Evolutionary conservation across 2,329 filamentous ascomycete species (phyloP), one percentile per base, ranked within the genome.

Genomic region (Fusarium sp.): DNA sequence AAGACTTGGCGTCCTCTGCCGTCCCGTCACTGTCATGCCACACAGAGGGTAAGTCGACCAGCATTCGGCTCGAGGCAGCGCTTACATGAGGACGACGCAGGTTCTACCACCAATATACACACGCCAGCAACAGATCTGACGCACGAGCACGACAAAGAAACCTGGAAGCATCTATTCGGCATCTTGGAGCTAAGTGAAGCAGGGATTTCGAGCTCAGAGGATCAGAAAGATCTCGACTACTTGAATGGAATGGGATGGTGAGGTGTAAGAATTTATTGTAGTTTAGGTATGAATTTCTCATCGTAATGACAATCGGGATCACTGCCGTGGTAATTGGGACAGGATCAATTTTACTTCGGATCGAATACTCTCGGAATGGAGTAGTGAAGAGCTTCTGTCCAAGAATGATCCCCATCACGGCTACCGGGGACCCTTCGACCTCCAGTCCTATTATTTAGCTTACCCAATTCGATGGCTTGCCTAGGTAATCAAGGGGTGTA

Each of bases 231-330:
- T 20, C 52, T 35, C 7, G 52, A 57, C 52, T 37, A 35, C 52
- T 57, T 57, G 52, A 57, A 57, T 57, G 52, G 52, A 57, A 57
- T 57, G 52, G 52, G 30, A 20, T 57, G 52, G 52, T 57, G 52
- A 57, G 30, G 18, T 57, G 30, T 57, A 13, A 57, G 18, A 9
- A 32, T 56, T 25, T 52, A 52, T 20, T 30, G 50, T 23, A 54
- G 50, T 32, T 54, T 54, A 54, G 50, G 25, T 14, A 30, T 32
- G 14, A 16, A 54, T n/a, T 54, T 54, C 32, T 23, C 25, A 54
- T 54, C 16, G 34, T 30, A 25, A 27, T 23, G 32, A 32, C 50
- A 3, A 30, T 32, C 11, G 20, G 25, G 50, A 54, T 27, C 50
- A 54, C 50, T 14, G 25, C 13, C 20, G 32, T 57, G n/a, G 32